Percentiles rank a stretch among this genome's conserved stretches.
Evolutionary conservation across 805 yeast species (phyloP).

Genomic region (Kazachstania taianensis): DNA sequence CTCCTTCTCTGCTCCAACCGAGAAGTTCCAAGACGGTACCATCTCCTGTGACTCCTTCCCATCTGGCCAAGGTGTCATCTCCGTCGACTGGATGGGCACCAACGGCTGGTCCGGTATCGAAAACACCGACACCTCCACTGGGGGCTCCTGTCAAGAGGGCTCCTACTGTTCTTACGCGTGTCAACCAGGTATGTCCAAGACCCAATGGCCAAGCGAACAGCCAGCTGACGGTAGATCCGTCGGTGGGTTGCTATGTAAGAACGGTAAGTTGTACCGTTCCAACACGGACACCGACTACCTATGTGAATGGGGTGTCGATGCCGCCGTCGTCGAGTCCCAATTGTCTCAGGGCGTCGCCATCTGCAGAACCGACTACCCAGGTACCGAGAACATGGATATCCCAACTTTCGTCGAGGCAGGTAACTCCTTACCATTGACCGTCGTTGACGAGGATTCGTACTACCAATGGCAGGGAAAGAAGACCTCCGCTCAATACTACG

Average conservation of each 20-base stretch:
- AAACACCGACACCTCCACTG: conserved; percentile 44
- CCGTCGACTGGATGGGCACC: conserved; percentile 45
- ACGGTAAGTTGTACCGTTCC: conserved; percentile 78
- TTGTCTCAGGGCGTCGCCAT: conserved; percentile 64
- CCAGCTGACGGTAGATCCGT: conserved; percentile 87
- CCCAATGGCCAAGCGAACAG: conserved; percentile 91
- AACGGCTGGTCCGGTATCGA: conserved; percentile 41
- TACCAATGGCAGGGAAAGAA: conserved; percentile 71
- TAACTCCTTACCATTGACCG: conserved; percentile 54
- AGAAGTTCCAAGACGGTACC: conserved; percentile 59
- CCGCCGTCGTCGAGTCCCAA: conserved; percentile 63
- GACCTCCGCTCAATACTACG: conserved; percentile 95
- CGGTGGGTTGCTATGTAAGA: conserved; percentile 85
- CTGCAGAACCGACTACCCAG: conserved; percentile 99
- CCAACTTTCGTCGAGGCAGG: conserved; percentile 82
- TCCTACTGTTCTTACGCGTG: conserved; percentile 96
- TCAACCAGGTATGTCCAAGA: conserved; percentile 98
- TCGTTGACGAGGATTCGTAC: conserved; percentile 69
- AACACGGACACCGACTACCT: conserved; percentile 58
- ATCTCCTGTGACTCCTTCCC: conserved; percentile 61
- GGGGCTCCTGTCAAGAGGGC: conserved; percentile 71
- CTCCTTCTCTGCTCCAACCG: conserved; percentile 46
- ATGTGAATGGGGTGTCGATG: conserved; percentile 81
- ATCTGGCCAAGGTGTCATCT: conserved; percentile 61
- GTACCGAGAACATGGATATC: conserved; percentile 96